Conservation (phyloP, 73 alveolate genomes). For the Symbiodinium natans region DNA sequence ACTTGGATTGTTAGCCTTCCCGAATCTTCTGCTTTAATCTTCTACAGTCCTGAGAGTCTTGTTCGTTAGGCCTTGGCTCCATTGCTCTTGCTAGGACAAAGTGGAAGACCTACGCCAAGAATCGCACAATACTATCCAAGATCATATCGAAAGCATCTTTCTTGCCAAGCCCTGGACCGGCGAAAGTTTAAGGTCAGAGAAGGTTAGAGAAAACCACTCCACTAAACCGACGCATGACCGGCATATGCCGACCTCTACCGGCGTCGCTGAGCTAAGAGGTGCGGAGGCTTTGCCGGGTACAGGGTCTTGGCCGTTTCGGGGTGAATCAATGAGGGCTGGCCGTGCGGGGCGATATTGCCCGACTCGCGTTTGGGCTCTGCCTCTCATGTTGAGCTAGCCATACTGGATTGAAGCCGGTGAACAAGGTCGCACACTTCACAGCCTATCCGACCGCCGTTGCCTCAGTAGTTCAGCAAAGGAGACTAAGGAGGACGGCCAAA, state of each 20-base stretch:
- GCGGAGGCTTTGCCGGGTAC: not conserved
- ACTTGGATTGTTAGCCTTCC: too few species aligned
- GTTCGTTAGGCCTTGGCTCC: not conserved
- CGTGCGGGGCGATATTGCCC: not conserved
- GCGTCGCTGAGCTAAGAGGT: not conserved
- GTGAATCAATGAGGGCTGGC: not conserved
- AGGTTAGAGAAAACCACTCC: too few species aligned
- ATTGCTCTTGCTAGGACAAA: not conserved
- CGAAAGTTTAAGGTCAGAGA: not conserved
- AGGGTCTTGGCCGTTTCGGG: not conserved
- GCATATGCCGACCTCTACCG: not conserved
- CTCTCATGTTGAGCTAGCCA: not conserved
- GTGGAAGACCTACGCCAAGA: not conserved
- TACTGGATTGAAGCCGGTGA: not conserved
- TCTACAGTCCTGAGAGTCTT: not conserved
- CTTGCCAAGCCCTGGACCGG: not conserved
- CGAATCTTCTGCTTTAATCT: too few species aligned
- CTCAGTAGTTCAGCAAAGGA: too few species aligned
- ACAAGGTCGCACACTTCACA: not conserved
- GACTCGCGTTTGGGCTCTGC: not conserved
- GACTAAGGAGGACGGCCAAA: too few species aligned
- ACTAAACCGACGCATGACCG: too few species aligned
- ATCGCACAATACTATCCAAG: not conserved
- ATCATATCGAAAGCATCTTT: not conserved
- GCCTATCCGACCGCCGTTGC: constrained; percentile 1